phyloP scores from a whole-genome alignment of 148 eudicot genomes.

The Vaccinium macrocarpon region DNA sequence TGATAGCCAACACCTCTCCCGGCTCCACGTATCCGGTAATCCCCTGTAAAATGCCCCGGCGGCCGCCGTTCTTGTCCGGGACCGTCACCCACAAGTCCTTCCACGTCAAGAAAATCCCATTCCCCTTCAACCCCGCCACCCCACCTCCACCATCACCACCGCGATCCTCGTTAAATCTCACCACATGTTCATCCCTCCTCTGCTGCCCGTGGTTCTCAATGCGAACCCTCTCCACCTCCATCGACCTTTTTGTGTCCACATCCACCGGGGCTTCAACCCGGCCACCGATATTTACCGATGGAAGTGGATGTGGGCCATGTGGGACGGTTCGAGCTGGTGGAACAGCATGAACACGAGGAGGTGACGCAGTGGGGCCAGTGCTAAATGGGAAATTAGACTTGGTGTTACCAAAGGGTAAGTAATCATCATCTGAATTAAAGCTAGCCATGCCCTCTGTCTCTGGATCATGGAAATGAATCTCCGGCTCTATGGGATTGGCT shows the following conservation, averaged over 20 bases:
- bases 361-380: background rate
- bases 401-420: constrained; percentile 6
- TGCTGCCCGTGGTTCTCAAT: background rate
- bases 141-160: background rate
- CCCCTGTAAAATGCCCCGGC: constrained; percentile 31
- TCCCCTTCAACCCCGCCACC: background rate
- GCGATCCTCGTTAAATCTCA: background rate
- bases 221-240: background rate
- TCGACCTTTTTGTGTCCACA: background rate
- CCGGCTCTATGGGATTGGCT: background rate
- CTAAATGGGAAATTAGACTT: constrained; percentile 27
- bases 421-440: background rate
- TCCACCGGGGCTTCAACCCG: background rate
- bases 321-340: background rate
- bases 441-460: background rate
- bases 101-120: constrained; percentile 40
- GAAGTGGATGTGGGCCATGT: background rate
- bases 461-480: background rate
- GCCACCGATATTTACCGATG: background rate
- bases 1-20: constrained; percentile 46
- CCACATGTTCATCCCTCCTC: background rate
- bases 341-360: background rate
- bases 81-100: constrained; percentile 42
- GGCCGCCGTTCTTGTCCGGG: constrained; percentile 21
- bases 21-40: constrained; percentile 44